Base-by-base conservation (phyloP, 345 rosid species). In the Microthlaspi erraticum region DNA sequence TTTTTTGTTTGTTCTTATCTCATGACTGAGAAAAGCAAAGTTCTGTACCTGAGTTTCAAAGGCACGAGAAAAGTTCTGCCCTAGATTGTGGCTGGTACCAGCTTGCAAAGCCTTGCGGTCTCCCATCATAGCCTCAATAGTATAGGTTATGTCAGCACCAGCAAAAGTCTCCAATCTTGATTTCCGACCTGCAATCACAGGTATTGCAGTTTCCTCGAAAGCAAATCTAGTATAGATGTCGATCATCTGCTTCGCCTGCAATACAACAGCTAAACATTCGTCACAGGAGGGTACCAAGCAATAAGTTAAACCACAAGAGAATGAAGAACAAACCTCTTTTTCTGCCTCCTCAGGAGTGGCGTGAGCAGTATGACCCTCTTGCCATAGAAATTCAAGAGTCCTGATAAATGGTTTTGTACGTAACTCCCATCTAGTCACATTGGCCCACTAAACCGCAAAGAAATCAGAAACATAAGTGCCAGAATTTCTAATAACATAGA, bases 71-170 rank as follows among this genome's bases (percentile, higher is more conserved):
- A 93, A 93, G 80, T 91, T 93, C 56, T 91, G 97, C 58, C 96
- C 96, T 68, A 91, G 87, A 78, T 88, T 89, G 82, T 94, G 97
- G 80, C 97, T 87, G 16, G 95, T 94, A 58, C 96, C 99, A 73
- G 99, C 93, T 66, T 89, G 97, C 78, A 89, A 80, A 44, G 97
- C 99, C 77, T 89, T 94, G 43, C 83, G 81, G 80, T 94, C 99
- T 71, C 97, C 99, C 97, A 94, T 94, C 99, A 94, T 91, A 81
- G 95, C 99, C 83, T 94, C 99, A 79, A 94, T 91, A 18, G 97
- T 94, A 68, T 87, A 89, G 11, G 96, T 94, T 80, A 77, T 84
- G 64, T 76, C 80, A 79, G 97, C 96, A 80, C 97, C 97, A 80
- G 95, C 97, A 84, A 94, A 91, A 20, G 93, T 91, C 78, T 89